A percentile compares a stretch with the other conserved stretches of the same genome.
Evolutionary conservation across 2,329 filamentous ascomycete genomes (phyloP).

Genomic region (Diplocarpon rosae): DNA sequence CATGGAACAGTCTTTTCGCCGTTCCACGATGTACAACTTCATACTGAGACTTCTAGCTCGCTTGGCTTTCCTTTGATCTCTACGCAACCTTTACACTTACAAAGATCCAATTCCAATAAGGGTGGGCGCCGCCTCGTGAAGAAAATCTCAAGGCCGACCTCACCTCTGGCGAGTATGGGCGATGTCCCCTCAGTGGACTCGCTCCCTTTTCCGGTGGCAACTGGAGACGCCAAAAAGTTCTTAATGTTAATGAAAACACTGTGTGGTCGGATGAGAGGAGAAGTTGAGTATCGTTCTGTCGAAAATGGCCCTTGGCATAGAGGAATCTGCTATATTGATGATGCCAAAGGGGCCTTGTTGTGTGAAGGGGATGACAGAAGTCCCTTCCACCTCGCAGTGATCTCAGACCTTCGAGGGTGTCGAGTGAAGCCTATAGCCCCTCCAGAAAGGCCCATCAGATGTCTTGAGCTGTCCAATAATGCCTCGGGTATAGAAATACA

Average conservation of each 20-base stretch:
- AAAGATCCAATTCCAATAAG: slow-evolving; percentile 30
- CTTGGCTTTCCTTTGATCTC: slow-evolving; percentile 33
- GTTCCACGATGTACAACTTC: slow-evolving; percentile 35
- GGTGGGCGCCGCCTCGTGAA: slow-evolving; percentile 43
- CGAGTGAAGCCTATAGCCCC: slow-evolving; percentile 48
- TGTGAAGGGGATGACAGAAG: slow-evolving; percentile 60
- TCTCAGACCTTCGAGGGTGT: slow-evolving; percentile 67
- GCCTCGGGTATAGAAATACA: slow-evolving; percentile 49
- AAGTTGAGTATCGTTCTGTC: slow-evolving; percentile 59
- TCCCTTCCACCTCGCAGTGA: slow-evolving; percentile 52
- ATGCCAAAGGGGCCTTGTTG: slow-evolving; percentile 63
- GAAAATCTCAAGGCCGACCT: slow-evolving; percentile 43
- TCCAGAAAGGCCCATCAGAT: slow-evolving; percentile 34
- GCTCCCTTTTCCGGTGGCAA: slow-evolving; percentile 46
- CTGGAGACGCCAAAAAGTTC: slow-evolving; percentile 60
- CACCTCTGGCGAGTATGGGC: slow-evolving; percentile 34
- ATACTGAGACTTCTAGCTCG: slow-evolving; percentile 28
- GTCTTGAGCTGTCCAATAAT: slow-evolving; percentile 43
- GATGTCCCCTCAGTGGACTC: slow-evolving; percentile 49
- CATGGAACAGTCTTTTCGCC: slow-evolving; percentile 49
- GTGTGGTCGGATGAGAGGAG: slow-evolving; percentile 70
- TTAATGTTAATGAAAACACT: slow-evolving; percentile 66
- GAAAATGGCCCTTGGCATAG: slow-evolving; percentile 51
- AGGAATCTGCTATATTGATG: slow-evolving; percentile 69
- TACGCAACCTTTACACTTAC: slow-evolving; percentile 23